A percentile compares a stretch with the other conserved stretches of the same genome.
phyloP scores from a whole-genome alignment of 805 yeast species.

The Ogataea haglerorum region DNA sequence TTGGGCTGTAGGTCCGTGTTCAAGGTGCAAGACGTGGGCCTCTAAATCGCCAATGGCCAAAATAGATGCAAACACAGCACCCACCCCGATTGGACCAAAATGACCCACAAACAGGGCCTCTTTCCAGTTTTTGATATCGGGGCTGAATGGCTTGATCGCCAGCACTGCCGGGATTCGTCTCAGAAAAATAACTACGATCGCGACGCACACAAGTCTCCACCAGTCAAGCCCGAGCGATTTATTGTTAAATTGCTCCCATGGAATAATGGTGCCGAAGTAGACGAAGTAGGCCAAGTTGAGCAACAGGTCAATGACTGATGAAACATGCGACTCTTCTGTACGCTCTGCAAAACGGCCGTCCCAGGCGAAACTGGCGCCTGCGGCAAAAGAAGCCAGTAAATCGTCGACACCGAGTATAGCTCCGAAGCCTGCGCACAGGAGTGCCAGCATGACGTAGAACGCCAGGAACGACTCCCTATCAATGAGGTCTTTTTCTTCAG shows the following conservation, averaged over 20 bases:
- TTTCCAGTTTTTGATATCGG: constrained; percentile 60
- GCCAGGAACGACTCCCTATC: constrained; percentile 61
- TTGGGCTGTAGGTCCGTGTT: constrained; percentile 32
- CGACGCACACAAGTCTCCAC: constrained; percentile 53
- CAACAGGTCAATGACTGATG: constrained; percentile 62
- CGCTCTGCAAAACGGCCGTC: constrained; percentile 61
- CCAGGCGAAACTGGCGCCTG: constrained; percentile 74
- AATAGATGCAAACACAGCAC: constrained; percentile 36
- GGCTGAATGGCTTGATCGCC: constrained; percentile 52
- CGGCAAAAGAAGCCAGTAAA: constrained; percentile 66
- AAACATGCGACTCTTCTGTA: constrained; percentile 59
- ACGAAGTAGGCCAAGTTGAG: constrained; percentile 65
- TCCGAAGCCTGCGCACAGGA: constrained; percentile 59
- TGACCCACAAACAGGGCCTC: constrained; percentile 72
- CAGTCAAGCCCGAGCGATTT: constrained; percentile 41
- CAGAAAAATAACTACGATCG: constrained; percentile 47
- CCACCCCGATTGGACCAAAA: constrained; percentile 70
- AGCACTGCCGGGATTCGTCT: constrained; percentile 56
- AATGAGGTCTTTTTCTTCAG: constrained; percentile 49
- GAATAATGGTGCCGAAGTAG: constrained; percentile 67
- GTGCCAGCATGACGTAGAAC: constrained; percentile 50
- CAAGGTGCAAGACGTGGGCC: constrained; percentile 36
- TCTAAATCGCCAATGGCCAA: constrained; percentile 34
- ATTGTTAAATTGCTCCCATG: constrained; percentile 62
- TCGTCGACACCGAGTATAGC: constrained; percentile 69